Base-by-base conservation (phyloP, 106 monocot genomes). In the Alisma plantagoaquatica region DNA sequence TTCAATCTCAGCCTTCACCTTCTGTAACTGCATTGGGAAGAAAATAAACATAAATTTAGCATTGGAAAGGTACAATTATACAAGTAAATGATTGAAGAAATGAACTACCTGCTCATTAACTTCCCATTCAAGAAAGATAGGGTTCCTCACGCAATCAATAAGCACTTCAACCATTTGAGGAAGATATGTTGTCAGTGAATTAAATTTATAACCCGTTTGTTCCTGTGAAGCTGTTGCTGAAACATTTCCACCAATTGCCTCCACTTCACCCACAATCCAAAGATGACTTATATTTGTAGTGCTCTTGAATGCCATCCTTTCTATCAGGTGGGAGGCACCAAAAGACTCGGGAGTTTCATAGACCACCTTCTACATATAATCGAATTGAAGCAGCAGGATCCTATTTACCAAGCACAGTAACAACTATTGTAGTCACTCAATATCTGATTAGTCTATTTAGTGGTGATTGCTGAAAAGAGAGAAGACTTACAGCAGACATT, bases 351-450 rank as follows among this genome's bases (percentile, higher is more conserved):
- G 31, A 0, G 53, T 70, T 52, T 92, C 86, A 53, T 86, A 82
- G 86, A 44, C 92, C 92, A 67, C 64, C 82, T 18, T 86, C 75
- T 6, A 92, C 92, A 61, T 44, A 92, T 60, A n/a, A n/a, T n/a
- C n/a, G n/a, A n/a, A 91, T 43, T 26, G 69, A 80, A 44, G 77
- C 80, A 57, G 80, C 77, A 62, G 90, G 90, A 14, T 77, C 80
- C 90, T 84, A 69, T 29, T 43, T 70, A 11, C 15, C 10, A 31
- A 11, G 27, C 43, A 23, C 15, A 43, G 21, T 25, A 1, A 43
- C 26, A 57, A 23, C 49, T 1, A 33, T 54, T 30, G 24, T 23
- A 43, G 31, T 14, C 10, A n/a, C 7, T 9, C 20, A 35, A 49
- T 38, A 29, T 24, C 11, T 18, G 7, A 38, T 8, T 10, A 41